Evolutionary conservation across 495 filamentous ascomycete species (phyloP).

Genomic region (Penicillium steckii): DNA sequence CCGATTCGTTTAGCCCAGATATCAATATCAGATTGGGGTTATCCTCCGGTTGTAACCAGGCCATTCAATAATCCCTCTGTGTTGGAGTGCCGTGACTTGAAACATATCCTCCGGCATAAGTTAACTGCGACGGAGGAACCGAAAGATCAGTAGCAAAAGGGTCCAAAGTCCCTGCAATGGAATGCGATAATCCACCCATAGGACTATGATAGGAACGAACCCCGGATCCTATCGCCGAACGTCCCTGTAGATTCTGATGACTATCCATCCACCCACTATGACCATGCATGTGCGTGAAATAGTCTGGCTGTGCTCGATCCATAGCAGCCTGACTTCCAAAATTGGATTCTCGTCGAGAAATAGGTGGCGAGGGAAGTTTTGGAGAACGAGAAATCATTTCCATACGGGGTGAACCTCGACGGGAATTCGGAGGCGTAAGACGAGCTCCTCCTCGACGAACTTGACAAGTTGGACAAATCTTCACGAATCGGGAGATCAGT

Average conservation of each 20-base stretch:
- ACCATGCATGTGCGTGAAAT: conserved; percentile 28
- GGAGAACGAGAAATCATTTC: conserved; percentile 39
- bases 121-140: conserved; percentile 31
- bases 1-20: too few species aligned
- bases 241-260: conserved; percentile 25
- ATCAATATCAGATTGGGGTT: background rate
- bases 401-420: conserved; percentile 40
- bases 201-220: conserved; percentile 26
- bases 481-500: conserved; percentile 57
- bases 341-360: conserved; percentile 36
- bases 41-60: too few species aligned
- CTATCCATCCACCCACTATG: conserved; percentile 29
- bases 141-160: conserved; percentile 34
- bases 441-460: conserved; percentile 46
- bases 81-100: conserved; percentile 26
- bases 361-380: conserved; percentile 41
- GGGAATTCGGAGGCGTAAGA: conserved; percentile 45
- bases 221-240: conserved; percentile 17
- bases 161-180: conserved; percentile 31
- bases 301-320: conserved; percentile 35
- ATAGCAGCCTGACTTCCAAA: conserved; percentile 24
- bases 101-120: conserved; percentile 33
- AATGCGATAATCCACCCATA: conserved; percentile 25
- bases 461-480: conserved; percentile 54
- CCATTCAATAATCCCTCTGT: conserved; percentile 31